phyloP scores from a whole-genome alignment of 1,139 yeast genomes.

The Waltiozyma sp. region DNA sequence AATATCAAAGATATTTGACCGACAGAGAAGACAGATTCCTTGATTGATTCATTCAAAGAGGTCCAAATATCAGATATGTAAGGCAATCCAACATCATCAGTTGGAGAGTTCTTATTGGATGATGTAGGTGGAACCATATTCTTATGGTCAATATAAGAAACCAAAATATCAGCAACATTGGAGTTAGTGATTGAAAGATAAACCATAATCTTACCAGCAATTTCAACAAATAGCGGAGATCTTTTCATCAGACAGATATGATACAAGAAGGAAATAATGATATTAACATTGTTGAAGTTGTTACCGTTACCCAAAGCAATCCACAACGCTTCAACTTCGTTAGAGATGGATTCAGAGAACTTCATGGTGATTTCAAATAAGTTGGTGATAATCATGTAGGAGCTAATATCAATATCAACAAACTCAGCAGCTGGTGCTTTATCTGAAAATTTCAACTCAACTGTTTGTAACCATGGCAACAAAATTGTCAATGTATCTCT shows the following conservation, averaged over 20 bases:
- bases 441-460: constrained; percentile 44
- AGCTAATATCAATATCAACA: constrained; percentile 31
- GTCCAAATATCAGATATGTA: constrained; percentile 65
- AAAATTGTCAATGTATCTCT: constrained; percentile 72
- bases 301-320: constrained; percentile 72
- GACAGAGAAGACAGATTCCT: constrained; percentile 70
- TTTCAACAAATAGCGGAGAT: constrained; percentile 66
- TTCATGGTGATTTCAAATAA: constrained; percentile 76
- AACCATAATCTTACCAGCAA: constrained; percentile 70
- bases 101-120: constrained; percentile 15
- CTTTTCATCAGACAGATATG: constrained; percentile 59
- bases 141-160: constrained; percentile 67
- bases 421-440: constrained; percentile 22
- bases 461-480: constrained; percentile 83
- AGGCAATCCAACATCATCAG: constrained; percentile 35
- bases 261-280: constrained; percentile 61
- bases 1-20: constrained; percentile 84
- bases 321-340: constrained; percentile 93
- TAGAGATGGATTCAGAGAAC: constrained; percentile 61
- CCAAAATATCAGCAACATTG: constrained; percentile 54
- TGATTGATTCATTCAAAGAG: constrained; percentile 46
- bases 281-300: constrained; percentile 57
- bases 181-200: constrained; percentile 55
- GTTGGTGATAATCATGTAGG: constrained; percentile 73
- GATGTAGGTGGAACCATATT: constrained; percentile 71